These are phyloP conservation scores for Asterochloris sp. DNA, from an alignment of 139 green algal species.

Conservation along the genomic window DNA sequence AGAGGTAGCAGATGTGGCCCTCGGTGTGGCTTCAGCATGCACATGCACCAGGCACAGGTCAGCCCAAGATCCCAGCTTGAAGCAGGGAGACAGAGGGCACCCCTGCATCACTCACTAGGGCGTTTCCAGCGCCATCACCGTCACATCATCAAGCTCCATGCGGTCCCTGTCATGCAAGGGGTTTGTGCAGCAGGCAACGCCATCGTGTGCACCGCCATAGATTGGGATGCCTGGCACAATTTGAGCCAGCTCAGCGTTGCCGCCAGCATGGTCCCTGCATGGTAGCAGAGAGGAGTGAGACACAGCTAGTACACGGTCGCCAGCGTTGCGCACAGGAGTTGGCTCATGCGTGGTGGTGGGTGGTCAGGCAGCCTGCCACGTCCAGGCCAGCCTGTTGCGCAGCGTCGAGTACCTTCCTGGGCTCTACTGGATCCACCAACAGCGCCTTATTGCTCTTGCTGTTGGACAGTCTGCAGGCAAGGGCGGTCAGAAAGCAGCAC, in stretches of 20 bases:
- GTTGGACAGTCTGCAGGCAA: too few species aligned
- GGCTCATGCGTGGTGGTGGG: slow-evolving; percentile 3
- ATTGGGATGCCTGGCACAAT: neutral
- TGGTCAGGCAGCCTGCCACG: neutral
- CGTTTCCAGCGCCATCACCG: slow-evolving; percentile 1
- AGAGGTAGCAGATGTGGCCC: slow-evolving; percentile 26
- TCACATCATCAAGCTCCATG: neutral
- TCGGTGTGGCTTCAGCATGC: slow-evolving; percentile 6
- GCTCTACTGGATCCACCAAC: slow-evolving; percentile 15
- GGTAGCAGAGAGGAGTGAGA: slow-evolving; percentile 5
- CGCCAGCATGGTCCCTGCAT: slow-evolving; percentile 21
- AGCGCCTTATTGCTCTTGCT: neutral
- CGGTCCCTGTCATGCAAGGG: neutral
- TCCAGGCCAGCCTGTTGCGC: slow-evolving; percentile 7
- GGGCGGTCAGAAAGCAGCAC: too few species aligned
- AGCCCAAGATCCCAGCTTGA: too few species aligned
- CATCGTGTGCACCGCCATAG: neutral
- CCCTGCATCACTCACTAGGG: neutral
- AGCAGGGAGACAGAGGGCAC: too few species aligned
- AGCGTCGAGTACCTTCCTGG: slow-evolving; percentile 3
- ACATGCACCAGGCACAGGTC: neutral
- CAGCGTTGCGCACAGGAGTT: neutral
- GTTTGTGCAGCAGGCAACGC: neutral
- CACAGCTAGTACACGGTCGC: neutral
- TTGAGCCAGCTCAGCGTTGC: slow-evolving; percentile 9